Conservation (phyloP, 345 rosid species). For the Chamaenerion angustifolium region DNA sequence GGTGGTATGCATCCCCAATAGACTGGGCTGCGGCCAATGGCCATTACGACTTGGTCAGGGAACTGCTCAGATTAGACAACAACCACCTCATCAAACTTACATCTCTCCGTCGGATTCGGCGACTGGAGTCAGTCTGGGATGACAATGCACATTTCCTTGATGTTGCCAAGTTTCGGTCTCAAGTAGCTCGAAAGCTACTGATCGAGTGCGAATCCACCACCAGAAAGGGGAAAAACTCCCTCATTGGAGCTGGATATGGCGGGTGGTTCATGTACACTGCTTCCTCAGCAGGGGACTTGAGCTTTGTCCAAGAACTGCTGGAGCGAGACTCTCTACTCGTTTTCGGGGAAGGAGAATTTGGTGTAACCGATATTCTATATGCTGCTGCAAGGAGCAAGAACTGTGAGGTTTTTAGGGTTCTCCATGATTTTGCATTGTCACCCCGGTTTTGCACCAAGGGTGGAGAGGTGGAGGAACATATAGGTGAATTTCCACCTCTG, state of each 20-base stretch:
- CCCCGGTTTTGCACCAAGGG: constrained; percentile 53
- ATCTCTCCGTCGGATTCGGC: constrained; percentile 80
- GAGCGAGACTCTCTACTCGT: constrained; percentile 63
- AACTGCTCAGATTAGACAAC: constrained; percentile 70
- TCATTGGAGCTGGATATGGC: constrained; percentile 62
- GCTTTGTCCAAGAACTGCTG: constrained; percentile 58
- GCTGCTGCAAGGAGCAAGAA: constrained; percentile 83
- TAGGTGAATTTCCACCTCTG: constrained; percentile 47
- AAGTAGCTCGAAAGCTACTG: constrained; percentile 65
- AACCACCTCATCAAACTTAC: constrained; percentile 91
- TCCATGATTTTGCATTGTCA: constrained; percentile 51
- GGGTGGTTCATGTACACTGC: constrained; percentile 96
- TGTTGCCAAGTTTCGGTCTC: constrained; percentile 65
- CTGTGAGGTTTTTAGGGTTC: constrained; percentile 46
- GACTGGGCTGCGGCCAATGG: constrained; percentile 95
- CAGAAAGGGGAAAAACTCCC: constrained; percentile 42
- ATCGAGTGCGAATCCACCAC: constrained; percentile 46
- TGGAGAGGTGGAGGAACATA: constrained; percentile 43
- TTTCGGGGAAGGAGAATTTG: constrained; percentile 94
- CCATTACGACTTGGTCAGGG: constrained; percentile 78
- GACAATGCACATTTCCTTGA: constrained; percentile 72
- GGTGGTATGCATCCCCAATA: constrained; percentile 99
- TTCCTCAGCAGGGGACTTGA: constrained; percentile 83
- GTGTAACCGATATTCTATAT: constrained; percentile 77
- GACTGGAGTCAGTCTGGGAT: constrained; percentile 96